phyloP scores from a whole-genome alignment of 169 alveolate genomes.

The Plasmodium adleri region DNA sequence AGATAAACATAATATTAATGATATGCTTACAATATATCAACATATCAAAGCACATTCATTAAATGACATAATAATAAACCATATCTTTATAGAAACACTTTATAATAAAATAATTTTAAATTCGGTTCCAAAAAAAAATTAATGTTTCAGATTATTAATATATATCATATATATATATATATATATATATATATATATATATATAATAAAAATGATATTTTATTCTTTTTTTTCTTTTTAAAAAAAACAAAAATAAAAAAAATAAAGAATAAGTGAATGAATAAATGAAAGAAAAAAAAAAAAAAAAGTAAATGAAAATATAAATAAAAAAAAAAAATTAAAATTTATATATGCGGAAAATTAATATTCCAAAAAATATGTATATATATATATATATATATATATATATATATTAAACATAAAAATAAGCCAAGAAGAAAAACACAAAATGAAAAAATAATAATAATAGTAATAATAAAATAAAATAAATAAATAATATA shows the following conservation, averaged over 20 bases:
- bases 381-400: neutral
- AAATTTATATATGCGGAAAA: neutral
- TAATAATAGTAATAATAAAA: no score
- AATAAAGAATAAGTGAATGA: neutral
- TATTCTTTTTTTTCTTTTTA: no score
- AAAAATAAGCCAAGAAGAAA: no score
- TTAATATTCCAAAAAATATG: neutral
- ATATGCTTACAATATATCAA: constrained; percentile 41
- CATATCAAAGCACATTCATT: constrained; percentile 25
- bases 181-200: no score
- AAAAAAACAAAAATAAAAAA: neutral
- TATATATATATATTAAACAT: neutral
- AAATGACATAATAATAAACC: constrained; percentile 33
- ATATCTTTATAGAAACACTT: constrained; percentile 42
- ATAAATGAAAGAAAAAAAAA: neutral
- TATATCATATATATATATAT: no score
- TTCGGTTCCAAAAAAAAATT: constrained; percentile 30
- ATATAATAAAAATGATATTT: no score
- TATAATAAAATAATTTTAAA: constrained; percentile 42
- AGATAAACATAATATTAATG: constrained; percentile 43
- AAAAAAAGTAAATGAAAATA: no score
- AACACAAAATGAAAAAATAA: no score
- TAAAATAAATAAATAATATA: no score
- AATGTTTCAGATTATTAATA: constrained; percentile 22
- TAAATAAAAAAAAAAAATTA: no score